Base-by-base conservation (phyloP, 2,329 filamentous ascomycete species). In the Plenodomus biglobosus region DNA sequence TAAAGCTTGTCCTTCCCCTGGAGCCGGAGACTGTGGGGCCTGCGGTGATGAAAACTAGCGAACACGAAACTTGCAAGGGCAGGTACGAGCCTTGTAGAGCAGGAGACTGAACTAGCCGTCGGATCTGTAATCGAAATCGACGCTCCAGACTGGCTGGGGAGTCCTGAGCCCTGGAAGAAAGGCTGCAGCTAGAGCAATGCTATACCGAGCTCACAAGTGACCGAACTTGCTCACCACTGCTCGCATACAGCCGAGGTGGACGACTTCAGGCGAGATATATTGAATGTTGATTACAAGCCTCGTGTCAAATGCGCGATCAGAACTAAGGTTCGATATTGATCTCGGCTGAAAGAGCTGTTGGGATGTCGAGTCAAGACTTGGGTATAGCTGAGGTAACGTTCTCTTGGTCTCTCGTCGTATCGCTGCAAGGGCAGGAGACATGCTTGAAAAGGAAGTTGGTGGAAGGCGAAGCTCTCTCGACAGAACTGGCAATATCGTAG, bases 1-100 rank as follows among this genome's bases (percentile, higher is more conserved):
- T 71, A 70, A 71, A 66, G 68, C 68, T 68, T 72, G 66, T 70
- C 64, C 58, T 39, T 62, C 48, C 51, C 60, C 57, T 50, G 48
- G 53, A 42, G 53, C 59, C 48, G 50, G 50, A 52, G 50, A 48
- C 49, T n/a, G n/a, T n/a, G n/a, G n/a, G n/a, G n/a, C 59, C 55
- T 56, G 59, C 49, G 44, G 44, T 45, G 58, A 64, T 63, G 48
- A 59, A 61, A 43, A 21, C 64, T 62, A 60, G 61, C 63, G 58
- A 62, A 53, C 52, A 59, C 42, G 48, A 44, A 48, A 38, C 55
- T 61, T 67, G 65, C 64, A 66, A 63, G 62, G 60, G 64, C 58
- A 56, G 46, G 56, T 51, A 48, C 44, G 38, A 48, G 50, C 56
- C 62, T 52, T 61, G 48, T 40, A 57, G 40, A 36, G 37, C 35